Base-by-base conservation (phyloP, 2,329 filamentous ascomycete genomes). In the Colletotrichum eremochloae region DNA sequence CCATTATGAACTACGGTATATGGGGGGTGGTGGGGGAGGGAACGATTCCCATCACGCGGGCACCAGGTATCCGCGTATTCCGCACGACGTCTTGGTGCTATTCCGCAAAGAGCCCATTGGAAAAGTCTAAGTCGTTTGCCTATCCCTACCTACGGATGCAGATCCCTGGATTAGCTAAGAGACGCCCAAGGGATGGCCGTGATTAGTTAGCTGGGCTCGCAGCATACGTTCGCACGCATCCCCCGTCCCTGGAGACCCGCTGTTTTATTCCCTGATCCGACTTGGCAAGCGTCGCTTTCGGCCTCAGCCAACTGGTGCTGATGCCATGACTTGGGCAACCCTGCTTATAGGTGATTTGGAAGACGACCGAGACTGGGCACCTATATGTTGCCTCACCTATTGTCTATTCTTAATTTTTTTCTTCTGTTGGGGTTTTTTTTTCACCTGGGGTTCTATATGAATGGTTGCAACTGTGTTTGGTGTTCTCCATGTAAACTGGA, bases 231-330 rank as follows among this genome's bases (percentile, higher is more conserved):
- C 62, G 18, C 38, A 40, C 48, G 18, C 44, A 46, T 44, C 42
- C 11, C 42, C 46, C 33, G 33, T 55, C 36, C 48, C 48, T 24
- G 8, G n/a, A 36, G 53, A 29, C 62, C 62, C 36, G 46, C 62
- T 44, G 48, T 55, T 55, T 55, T 55, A 24, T 38, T 24, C 36
- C 36, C 50, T n/a, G 18, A 56, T 42, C 29, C 62, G 62, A 29
- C 62, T 36, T 56, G 62, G 50, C 12, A 6, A 46, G 50, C 14
- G 33, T 64, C 62, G 48, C 24, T 64, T 53, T 42, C 61, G 61
- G 31, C 48, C 38, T 8, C 50, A 5, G 14, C 29, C 50, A 29
- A 20, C 50, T 33, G 29, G 14, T 53, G 48, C 12, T n/a, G 14
- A 52, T 52, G 50, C 50, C 31, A 53, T 18, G 12, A 2, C 12